Conservation (phyloP, 2,329 filamentous ascomycete genomes). For the Fusarium sambucinum region DNA sequence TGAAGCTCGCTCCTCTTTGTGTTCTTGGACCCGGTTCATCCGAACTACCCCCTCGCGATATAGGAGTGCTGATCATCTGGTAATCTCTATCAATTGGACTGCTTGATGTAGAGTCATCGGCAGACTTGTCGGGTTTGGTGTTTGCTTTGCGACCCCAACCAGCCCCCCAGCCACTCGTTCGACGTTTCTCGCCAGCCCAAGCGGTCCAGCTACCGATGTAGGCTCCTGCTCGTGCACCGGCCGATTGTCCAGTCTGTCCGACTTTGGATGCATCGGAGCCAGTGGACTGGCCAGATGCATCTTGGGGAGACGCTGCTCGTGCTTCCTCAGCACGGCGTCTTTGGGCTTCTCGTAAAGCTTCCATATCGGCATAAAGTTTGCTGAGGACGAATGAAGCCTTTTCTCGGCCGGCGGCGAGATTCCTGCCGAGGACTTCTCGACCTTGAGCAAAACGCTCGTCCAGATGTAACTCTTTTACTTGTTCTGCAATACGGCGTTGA, state of each 20-base stretch:
- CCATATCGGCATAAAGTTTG: slow-evolving; percentile 90
- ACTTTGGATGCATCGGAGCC: slow-evolving; percentile 52
- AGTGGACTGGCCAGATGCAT: slow-evolving; percentile 8
- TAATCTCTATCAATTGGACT: slow-evolving; percentile 56
- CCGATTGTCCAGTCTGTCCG: slow-evolving; percentile 58
- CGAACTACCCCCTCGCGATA: slow-evolving; percentile 47
- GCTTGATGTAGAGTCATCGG: slow-evolving; percentile 51
- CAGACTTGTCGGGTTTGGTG: slow-evolving; percentile 50
- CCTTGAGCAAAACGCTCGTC: slow-evolving; percentile 90
- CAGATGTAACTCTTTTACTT: slow-evolving; percentile 92
- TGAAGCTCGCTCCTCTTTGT: slow-evolving; percentile 58
- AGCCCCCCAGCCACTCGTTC: slow-evolving; percentile 61
- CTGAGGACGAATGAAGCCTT: slow-evolving; percentile 90
- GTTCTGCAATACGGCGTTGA: slow-evolving; percentile 87
- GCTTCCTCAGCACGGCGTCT: slow-evolving; percentile 57
- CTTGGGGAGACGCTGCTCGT: slow-evolving; percentile 35
- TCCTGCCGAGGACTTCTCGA: slow-evolving; percentile 86
- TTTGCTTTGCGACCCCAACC: slow-evolving; percentile 56
- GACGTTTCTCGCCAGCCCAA: slow-evolving; percentile 82
- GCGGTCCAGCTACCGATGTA: slow-evolving; percentile 77
- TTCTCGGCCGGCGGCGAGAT: slow-evolving; percentile 87
- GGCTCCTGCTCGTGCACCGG: slow-evolving; percentile 68
- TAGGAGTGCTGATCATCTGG: slow-evolving; percentile 52
- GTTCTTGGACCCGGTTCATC: slow-evolving; percentile 50
- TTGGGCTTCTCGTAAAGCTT: slow-evolving; percentile 66